Percentiles rank a stretch among this genome's conserved stretches.
Evolutionary conservation across 2,329 filamentous ascomycete genomes (phyloP).

Genomic region (Thermoascus crustaceus): DNA sequence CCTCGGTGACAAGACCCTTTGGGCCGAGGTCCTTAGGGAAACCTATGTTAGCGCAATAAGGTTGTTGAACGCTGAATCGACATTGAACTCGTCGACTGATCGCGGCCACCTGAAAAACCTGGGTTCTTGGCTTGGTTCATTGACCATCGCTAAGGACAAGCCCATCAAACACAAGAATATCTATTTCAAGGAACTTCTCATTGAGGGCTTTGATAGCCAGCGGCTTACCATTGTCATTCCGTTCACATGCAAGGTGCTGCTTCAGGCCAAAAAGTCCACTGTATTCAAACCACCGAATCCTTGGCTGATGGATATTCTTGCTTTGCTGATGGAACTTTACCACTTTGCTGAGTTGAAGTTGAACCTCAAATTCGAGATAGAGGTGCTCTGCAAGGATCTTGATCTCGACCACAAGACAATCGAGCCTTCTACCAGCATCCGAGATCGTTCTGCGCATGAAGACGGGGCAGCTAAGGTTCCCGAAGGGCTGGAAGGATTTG

Average conservation of each 20-base stretch:
- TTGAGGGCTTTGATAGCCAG: slow-evolving; percentile 90
- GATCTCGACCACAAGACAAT: slow-evolving; percentile 88
- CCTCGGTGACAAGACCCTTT: slow-evolving; percentile 69
- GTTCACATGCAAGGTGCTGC: slow-evolving; percentile 92
- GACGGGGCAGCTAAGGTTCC: slow-evolving; percentile 50
- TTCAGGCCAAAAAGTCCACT: slow-evolving; percentile 73
- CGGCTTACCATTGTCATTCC: slow-evolving; percentile 87
- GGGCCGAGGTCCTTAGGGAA: slow-evolving; percentile 84
- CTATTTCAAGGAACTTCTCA: slow-evolving; percentile 88
- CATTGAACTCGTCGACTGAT: slow-evolving; percentile 75
- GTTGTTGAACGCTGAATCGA: slow-evolving; percentile 83
- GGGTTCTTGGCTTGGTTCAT: slow-evolving; percentile 82
- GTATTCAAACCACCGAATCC: slow-evolving; percentile 94
- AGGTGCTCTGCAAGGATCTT: slow-evolving; percentile 89
- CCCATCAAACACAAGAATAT: slow-evolving; percentile 96
- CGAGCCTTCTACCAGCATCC: slow-evolving; percentile 76
- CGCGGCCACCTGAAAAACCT: slow-evolving; percentile 86
- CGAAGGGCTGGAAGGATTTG: slow-evolving; percentile 71
- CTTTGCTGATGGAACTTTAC: slow-evolving; percentile 86
- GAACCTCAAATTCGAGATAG: slow-evolving; percentile 97
- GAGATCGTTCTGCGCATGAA: slow-evolving; percentile 61
- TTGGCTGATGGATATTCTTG: slow-evolving; percentile 94
- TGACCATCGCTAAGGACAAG: slow-evolving; percentile 88
- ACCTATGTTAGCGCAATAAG: slow-evolving; percentile 80
- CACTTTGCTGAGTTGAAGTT: slow-evolving; percentile 88